Conservation (phyloP, 2,329 filamentous ascomycete species). For the Emmonsiellopsis sp. region DNA sequence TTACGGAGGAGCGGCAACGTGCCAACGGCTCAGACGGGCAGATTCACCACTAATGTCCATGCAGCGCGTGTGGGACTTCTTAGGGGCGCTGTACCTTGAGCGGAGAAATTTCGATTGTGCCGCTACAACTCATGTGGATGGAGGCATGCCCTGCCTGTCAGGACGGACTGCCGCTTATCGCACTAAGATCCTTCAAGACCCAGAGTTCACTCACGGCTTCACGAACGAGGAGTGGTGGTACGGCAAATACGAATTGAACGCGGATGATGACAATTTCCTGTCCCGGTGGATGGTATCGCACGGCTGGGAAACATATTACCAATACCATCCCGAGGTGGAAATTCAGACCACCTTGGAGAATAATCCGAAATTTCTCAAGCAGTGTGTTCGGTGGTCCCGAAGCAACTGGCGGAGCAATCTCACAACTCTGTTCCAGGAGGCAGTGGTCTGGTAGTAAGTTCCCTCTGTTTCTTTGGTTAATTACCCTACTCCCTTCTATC, state of each 20-base stretch:
- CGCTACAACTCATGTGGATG: conserved; percentile 88
- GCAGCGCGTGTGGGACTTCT: conserved; percentile 70
- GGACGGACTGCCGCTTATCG: conserved; percentile 89
- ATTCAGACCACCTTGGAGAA: conserved; percentile 90
- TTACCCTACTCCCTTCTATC: neutral
- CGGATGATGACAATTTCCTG: conserved; percentile 97
- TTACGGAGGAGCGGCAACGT: conserved; percentile 87
- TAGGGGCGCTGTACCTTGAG: conserved; percentile 86
- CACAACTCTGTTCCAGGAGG: conserved; percentile 76
- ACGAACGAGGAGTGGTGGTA: conserved; percentile 78
- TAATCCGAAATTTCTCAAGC: conserved; percentile 78
- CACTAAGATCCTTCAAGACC: conserved; percentile 74
- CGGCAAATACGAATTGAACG: conserved; percentile 77
- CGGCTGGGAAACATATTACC: conserved; percentile 88
- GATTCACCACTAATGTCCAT: conserved; percentile 46
- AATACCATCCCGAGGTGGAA: conserved; percentile 84
- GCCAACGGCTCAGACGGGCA: conserved; percentile 71
- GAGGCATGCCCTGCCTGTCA: conserved; percentile 93
- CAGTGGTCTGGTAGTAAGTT: conserved; percentile 78
- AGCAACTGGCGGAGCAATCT: conserved; percentile 98
- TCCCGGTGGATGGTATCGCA: conserved; percentile 91
- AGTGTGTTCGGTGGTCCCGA: conserved; percentile 88
- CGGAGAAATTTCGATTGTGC: conserved; percentile 95
- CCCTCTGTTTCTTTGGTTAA: conserved; percentile 5
- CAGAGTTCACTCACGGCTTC: conserved; percentile 78